Percentiles rank a stretch among this genome's conserved stretches.
These are phyloP conservation scores for Verticillium zaregamsianum DNA, from an alignment of 2,329 filamentous ascomycete species.

Conservation along the genomic window DNA sequence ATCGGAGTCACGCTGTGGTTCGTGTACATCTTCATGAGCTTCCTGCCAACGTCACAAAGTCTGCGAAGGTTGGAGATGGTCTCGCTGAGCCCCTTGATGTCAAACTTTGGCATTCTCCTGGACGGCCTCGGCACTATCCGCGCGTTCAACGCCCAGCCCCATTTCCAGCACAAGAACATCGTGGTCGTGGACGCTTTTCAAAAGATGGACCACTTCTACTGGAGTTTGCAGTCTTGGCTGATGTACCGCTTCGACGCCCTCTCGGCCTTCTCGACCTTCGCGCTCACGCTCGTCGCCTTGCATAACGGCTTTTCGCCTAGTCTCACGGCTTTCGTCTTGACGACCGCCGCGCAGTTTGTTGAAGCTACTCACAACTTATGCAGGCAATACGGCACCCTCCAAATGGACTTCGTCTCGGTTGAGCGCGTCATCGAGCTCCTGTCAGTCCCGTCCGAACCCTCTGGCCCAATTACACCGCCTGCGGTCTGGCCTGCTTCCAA, in stretches of 20 bases:
- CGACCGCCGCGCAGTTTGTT: conserved; percentile 67
- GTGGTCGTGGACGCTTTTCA: conserved; percentile 83
- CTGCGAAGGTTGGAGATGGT: conserved; percentile 84
- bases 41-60: conserved; percentile 79
- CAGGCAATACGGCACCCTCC: conserved; percentile 74
- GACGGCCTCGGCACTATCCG: conserved; percentile 84
- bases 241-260: conserved; percentile 72
- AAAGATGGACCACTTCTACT: conserved; percentile 95
- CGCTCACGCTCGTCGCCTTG: conserved; percentile 70
- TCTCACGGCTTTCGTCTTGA: conserved; percentile 77
- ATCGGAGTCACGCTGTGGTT: conserved; percentile 64
- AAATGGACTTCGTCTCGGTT: conserved; percentile 89
- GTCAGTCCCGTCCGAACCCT: conserved; percentile 70
- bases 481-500: conserved; percentile 71
- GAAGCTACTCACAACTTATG: conserved; percentile 69
- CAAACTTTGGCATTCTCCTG: conserved; percentile 84
- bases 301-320: conserved; percentile 72
- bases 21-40: conserved; percentile 68
- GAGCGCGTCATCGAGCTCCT: conserved; percentile 82
- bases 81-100: conserved; percentile 81
- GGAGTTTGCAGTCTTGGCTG: conserved; percentile 82
- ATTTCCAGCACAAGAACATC: conserved; percentile 78
- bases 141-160: conserved; percentile 72
- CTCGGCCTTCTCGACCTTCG: conserved; percentile 69
- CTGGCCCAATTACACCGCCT: conserved; percentile 64